These are phyloP conservation scores for Neurospora sp. DNA, from an alignment of 495 filamentous ascomycete genomes.

Conservation along the genomic window DNA sequence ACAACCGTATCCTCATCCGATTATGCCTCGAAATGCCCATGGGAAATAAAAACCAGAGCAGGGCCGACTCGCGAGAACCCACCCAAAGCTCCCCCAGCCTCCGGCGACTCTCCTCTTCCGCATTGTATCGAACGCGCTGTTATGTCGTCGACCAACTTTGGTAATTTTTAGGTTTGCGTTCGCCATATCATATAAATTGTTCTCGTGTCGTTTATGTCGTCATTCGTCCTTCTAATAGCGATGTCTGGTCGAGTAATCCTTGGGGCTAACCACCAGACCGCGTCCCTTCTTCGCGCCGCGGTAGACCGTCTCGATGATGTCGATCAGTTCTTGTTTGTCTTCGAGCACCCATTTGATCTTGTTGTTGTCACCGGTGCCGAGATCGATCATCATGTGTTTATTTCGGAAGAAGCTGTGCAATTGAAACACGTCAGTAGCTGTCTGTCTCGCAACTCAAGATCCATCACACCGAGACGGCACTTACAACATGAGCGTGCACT, in stretches of 20 bases:
- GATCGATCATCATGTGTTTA: conserved; percentile 99
- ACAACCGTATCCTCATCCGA: not conserved
- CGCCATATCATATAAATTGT: not conserved
- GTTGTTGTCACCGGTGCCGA: conserved; percentile 97
- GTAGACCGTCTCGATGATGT: conserved; percentile 97
- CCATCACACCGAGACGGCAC: not conserved
- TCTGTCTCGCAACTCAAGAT: not conserved
- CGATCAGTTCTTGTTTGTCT: conserved; percentile 97
- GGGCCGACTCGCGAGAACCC: not conserved
- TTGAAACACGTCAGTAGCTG: conserved; percentile 23
- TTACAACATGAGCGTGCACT: conserved; percentile 52
- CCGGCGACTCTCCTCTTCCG: not conserved
- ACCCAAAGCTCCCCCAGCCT: not conserved
- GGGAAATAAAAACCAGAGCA: not conserved
- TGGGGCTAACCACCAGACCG: conserved; percentile 91
- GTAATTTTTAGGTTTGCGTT: not conserved
- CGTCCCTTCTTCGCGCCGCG: conserved; percentile 94
- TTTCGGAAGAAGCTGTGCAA: conserved; percentile 71
- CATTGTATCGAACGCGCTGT: not conserved
- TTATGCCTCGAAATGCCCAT: not conserved
- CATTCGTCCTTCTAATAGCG: conserved; percentile 48
- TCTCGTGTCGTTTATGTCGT: not conserved
- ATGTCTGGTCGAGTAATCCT: conserved; percentile 83
- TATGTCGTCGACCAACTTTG: not conserved
- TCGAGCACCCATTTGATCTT: conserved; percentile 91